Base-by-base conservation (phyloP, 805 yeast genomes). In the Wickerhamomyces rabaulensis region DNA sequence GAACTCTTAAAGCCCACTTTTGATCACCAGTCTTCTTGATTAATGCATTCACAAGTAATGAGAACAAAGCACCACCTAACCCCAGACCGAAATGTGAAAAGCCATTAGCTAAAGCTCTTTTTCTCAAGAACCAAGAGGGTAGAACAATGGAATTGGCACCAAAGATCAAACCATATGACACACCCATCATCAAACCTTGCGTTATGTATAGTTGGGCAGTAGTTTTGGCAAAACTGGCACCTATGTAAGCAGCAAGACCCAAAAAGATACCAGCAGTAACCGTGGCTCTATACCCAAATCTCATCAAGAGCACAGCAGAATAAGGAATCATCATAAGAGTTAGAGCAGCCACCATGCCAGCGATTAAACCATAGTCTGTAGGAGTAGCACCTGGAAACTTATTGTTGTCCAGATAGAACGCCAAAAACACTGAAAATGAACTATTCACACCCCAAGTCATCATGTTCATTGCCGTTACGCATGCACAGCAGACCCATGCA, bases 261-360 rank as follows among this genome's bases (percentile, higher is more conserved):
- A 75, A 44, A 1, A 62, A 23, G 10, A 70, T 58, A 1, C 82
- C 83, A 6, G 67, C 36, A 1, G 58, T 38, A 43, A 73, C 61
- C 2, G 75, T 65, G 10, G 53, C 35, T 50, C 63, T 67, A 48
- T 73, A 66, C 0, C 83, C 79, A 51, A 71, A 64, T 12, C 73
- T 54, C 45, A 70, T 66, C 41, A 74, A 67, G 33, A 74, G 53
- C 2, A 75, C 44, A 7, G 71, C 63, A 2, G 73, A 61, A 15
- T 76, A 50, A 22, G 88, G 86, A 44, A 84, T 63, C 45, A 77
- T 58, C 55, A 70, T 58, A 53, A 80, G 73, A 26, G 84, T 78
- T 45, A 82, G 62, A 27, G 73, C 73, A 16, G 77, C 66, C 0
- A 73, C 67, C 6, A 79, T 42, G 1, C 85, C 83, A 19, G 84